These are phyloP conservation scores for Lasiosphaeria ovina DNA, from an alignment of 495 filamentous ascomycete species.

Conservation along the genomic window DNA sequence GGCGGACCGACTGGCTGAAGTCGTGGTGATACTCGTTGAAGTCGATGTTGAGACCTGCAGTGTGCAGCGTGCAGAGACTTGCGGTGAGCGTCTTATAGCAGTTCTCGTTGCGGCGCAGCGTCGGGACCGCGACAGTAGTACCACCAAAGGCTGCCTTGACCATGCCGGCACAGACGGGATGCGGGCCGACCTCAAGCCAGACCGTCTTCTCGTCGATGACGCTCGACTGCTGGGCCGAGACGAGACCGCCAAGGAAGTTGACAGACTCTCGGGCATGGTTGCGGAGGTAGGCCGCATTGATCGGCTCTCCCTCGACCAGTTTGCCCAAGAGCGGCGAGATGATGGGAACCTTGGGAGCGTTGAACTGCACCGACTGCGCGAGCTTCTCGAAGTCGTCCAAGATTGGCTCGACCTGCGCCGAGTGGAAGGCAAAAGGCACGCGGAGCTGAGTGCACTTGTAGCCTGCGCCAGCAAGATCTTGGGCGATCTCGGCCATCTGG, in stretches of 20 bases:
- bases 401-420: conserved; percentile 75
- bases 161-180: conserved; percentile 68
- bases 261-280: conserved; percentile 70
- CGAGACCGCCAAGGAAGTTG: conserved; percentile 65
- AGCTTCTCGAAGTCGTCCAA: conserved; percentile 62
- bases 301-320: conserved; percentile 54
- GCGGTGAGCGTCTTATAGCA: conserved; percentile 64
- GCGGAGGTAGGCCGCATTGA: conserved; percentile 62
- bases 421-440: conserved; percentile 80
- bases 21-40: conserved; percentile 81
- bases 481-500: conserved; percentile 57
- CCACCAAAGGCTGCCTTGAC: conserved; percentile 63
- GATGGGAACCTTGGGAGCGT: conserved; percentile 61
- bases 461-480: conserved; percentile 55
- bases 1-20: conserved; percentile 57
- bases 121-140: conserved; percentile 56
- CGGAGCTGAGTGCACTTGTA: conserved; percentile 67
- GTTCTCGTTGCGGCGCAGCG: conserved; percentile 50
- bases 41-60: conserved; percentile 62
- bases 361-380: conserved; percentile 58
- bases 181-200: conserved; percentile 68
- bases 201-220: conserved; percentile 55
- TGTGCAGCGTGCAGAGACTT: conserved; percentile 61
- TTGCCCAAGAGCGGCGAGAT: conserved; percentile 68
- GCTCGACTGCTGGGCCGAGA: conserved; percentile 49